Base-by-base conservation (phyloP, 192 early-diverging fungal species). In the Fimicolochytrium jonesii region DNA sequence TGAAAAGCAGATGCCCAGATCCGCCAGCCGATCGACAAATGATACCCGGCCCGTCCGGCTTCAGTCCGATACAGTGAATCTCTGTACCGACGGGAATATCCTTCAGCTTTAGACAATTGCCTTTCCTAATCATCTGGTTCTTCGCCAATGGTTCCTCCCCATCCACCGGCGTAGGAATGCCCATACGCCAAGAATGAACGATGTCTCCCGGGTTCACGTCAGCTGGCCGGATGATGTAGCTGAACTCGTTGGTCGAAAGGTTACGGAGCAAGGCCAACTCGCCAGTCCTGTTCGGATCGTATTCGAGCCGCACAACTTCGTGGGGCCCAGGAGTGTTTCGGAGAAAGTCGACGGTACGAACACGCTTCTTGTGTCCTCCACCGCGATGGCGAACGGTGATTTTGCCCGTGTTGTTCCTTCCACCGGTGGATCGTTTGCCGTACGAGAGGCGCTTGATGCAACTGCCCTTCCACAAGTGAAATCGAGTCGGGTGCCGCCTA, bases 361-460 rank as follows among this genome's bases (percentile, higher is more conserved):
- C 83, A 41, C 91, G 84, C 39, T 88, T 82, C 69, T 93, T 92
- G 68, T 90, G 90, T 23, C 95, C 95, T 30, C 93, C 95, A 33
- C 95, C 95, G 41, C 91, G 88, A 66, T 94, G 91, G 13, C 92
- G 87, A 33, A 92, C 87, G 11, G 92, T 95, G 67, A 98, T 92
- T 28, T 80, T 77, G 11, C 95, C 95, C 7, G 85, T 87, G 70
- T 88, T 85, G 80, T 92, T 94, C 49, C 95, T 81, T 5, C 95
- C 95, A 28, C 91, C 91, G 1, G 81, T 88, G 31, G 80, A 77
- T 32, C 88, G 79, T 80, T 94, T 95, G 29, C 89, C 88, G 46
- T 88, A 68, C 0, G 90, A 90, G 45, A 98, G 77, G 26, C 83
- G 73, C 37, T 85, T 79, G n/a, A 93, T 70, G 18, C 90, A 86